A percentile compares a stretch with the other conserved stretches of the same genome.
phyloP scores from a whole-genome alignment of 805 yeast species.

The Nematodospora valgi region DNA sequence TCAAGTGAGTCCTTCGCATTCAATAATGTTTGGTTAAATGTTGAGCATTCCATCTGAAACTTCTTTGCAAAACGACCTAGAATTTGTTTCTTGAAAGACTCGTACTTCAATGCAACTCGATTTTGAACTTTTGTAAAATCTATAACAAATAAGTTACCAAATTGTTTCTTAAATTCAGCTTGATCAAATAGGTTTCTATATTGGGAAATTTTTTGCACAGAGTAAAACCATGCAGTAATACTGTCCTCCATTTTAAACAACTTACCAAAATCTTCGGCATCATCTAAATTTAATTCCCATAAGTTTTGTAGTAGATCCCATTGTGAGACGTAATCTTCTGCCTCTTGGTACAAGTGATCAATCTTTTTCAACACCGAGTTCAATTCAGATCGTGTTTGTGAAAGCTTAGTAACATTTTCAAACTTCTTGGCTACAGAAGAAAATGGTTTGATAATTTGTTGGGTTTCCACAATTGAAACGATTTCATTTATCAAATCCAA shows the following conservation, averaged over 20 bases:
- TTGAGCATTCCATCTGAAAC: slow-evolving; percentile 27
- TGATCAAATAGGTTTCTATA: slow-evolving; percentile 51
- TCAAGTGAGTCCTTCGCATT: slow-evolving; percentile 12
- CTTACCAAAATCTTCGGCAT: slow-evolving; percentile 33
- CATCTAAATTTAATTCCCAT: slow-evolving; percentile 50
- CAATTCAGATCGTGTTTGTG: slow-evolving; percentile 1
- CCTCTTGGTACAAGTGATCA: slow-evolving; percentile 26
- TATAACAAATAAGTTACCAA: slow-evolving; percentile 40
- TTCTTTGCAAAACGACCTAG: slow-evolving; percentile 37
- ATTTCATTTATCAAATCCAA: slow-evolving; percentile 16
- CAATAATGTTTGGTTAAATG: slow-evolving; percentile 19
- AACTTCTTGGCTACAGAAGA: background rate
- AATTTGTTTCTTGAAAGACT: slow-evolving; percentile 53
- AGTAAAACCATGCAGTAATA: slow-evolving; percentile 42
- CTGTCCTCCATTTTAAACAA: slow-evolving; percentile 16
- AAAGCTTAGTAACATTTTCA: background rate
- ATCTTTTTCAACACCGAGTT: background rate
- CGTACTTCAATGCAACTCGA: slow-evolving; percentile 51
- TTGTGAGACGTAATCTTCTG: slow-evolving; percentile 34
- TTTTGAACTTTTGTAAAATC: slow-evolving; percentile 53
- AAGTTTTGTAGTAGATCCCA: slow-evolving; percentile 59
- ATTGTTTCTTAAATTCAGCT: slow-evolving; percentile 30
- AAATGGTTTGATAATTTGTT: slow-evolving; percentile 9
- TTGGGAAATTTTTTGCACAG: slow-evolving; percentile 41
- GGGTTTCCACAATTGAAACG: slow-evolving; percentile 17